phyloP scores from a whole-genome alignment of 805 yeast species.

The Wickerhamiella azymoides region DNA sequence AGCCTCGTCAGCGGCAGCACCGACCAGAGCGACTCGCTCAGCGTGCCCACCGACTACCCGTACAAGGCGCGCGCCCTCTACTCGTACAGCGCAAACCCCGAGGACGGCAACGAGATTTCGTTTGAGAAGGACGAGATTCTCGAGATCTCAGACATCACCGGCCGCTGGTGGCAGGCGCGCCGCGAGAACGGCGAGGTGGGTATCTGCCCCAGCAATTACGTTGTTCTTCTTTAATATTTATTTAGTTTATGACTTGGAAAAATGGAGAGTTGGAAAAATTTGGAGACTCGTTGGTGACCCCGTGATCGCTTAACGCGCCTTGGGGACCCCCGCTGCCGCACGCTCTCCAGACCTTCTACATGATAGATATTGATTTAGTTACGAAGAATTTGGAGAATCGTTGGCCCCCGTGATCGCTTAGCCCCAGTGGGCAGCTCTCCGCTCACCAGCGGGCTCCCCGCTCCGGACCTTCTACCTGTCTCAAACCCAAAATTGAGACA shows the following conservation, averaged over 20 bases:
- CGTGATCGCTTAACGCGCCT: no score
- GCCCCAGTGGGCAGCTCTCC: no score
- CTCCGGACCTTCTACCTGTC: no score
- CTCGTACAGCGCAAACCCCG: conserved; percentile 77
- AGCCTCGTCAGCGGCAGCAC: conserved; percentile 8
- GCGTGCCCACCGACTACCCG: conserved; percentile 39
- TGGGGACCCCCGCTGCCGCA: no score
- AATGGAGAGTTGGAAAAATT: no score
- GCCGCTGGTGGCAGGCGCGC: conserved; percentile 98
- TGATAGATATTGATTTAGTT: conserved; percentile 6
- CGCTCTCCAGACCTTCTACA: no score
- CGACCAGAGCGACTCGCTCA: conserved; percentile 8
- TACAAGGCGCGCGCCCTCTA: conserved; percentile 79
- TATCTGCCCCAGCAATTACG: conserved; percentile 90
- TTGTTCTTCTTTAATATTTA: conserved; percentile 35
- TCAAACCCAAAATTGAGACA: no score
- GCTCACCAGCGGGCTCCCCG: no score
- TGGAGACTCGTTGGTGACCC: no score
- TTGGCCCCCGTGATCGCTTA: no score
- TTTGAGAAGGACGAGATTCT: conserved; percentile 84
- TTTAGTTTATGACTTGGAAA: not conserved
- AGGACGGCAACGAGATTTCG: conserved; percentile 83
- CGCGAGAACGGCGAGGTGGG: conserved; percentile 85
- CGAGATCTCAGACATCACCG: conserved; percentile 82
- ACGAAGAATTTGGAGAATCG: no score